phyloP scores from a whole-genome alignment of 441 rosid species.

The Bocquillonia castaneifolia region DNA sequence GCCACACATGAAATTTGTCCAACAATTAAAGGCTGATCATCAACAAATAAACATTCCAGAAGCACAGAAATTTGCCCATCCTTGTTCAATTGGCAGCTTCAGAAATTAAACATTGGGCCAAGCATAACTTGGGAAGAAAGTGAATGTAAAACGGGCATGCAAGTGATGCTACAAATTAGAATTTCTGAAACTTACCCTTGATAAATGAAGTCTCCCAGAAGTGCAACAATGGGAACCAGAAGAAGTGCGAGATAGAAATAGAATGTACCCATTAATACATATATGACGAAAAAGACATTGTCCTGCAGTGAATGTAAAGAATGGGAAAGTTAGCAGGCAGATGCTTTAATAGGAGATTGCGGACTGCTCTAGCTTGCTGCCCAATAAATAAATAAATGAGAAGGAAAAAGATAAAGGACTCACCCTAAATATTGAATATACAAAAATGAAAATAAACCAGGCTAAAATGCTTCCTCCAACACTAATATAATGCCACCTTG shows the following conservation, averaged over 20 bases:
- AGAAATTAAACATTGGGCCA: neutral
- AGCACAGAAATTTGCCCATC: neutral
- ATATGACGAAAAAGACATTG: slow-evolving; percentile 76
- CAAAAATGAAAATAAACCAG: slow-evolving; percentile 76
- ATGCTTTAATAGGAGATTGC: neutral
- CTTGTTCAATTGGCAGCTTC: neutral
- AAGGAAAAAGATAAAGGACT: slow-evolving; percentile 21
- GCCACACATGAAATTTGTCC: slow-evolving; percentile 3
- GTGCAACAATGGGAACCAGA: slow-evolving; percentile 81
- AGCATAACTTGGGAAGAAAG: neutral
- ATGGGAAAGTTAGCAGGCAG: slow-evolving; percentile 21
- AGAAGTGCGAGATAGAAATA: slow-evolving; percentile 75
- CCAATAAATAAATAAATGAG: neutral
- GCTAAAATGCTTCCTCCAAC: slow-evolving; percentile 93
- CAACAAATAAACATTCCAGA: neutral
- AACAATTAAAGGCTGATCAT: neutral
- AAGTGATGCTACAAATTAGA: neutral
- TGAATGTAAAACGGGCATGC: neutral
- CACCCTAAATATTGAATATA: slow-evolving; percentile 80
- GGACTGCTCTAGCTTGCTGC: neutral
- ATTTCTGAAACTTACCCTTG: slow-evolving; percentile 59
- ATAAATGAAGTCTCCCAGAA: slow-evolving; percentile 85
- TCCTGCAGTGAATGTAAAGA: slow-evolving; percentile 48
- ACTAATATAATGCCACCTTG: slow-evolving; percentile 85
- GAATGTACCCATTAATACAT: slow-evolving; percentile 79